phyloP scores from a whole-genome alignment of 179 eudicot species.

The Heliamphora pulchella region DNA sequence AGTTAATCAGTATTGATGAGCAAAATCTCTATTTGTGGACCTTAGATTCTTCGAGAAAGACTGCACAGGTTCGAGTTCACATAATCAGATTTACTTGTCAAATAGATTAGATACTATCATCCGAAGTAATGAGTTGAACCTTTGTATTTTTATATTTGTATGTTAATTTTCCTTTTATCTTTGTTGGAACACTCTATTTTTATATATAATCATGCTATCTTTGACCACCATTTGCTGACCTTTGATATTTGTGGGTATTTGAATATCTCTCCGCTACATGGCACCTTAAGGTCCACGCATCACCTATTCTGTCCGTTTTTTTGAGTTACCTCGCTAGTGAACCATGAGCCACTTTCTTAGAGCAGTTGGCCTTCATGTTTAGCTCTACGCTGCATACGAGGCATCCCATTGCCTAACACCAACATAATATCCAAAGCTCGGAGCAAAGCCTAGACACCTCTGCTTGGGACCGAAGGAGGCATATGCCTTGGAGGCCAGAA shows the following conservation, averaged over 20 bases:
- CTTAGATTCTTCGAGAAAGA: conserved; percentile 84
- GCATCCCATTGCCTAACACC: too few relatives aligned
- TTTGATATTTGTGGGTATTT: background rate
- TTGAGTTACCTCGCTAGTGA: too few relatives aligned
- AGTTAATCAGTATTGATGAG: conserved; percentile 82
- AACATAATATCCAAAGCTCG: too few relatives aligned
- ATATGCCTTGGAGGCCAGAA: too few relatives aligned
- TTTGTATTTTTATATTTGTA: background rate
- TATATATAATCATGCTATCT: background rate
- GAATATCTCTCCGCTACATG: too few relatives aligned
- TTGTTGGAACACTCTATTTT: background rate
- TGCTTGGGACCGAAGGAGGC: too few relatives aligned
- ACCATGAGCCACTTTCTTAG: too few relatives aligned
- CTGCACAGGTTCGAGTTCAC: conserved; percentile 60
- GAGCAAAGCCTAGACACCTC: too few relatives aligned
- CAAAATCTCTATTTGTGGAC: conserved; percentile 85
- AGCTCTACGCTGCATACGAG: too few relatives aligned
- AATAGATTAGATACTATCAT: background rate
- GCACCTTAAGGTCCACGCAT: too few relatives aligned
- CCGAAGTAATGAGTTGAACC: background rate
- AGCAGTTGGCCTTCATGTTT: too few relatives aligned
- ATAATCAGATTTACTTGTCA: background rate
- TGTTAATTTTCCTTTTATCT: background rate
- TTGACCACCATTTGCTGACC: background rate
- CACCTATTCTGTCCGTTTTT: too few relatives aligned